Conservation (phyloP, 345 rosid genomes). For the Erucastrum elatum region DNA sequence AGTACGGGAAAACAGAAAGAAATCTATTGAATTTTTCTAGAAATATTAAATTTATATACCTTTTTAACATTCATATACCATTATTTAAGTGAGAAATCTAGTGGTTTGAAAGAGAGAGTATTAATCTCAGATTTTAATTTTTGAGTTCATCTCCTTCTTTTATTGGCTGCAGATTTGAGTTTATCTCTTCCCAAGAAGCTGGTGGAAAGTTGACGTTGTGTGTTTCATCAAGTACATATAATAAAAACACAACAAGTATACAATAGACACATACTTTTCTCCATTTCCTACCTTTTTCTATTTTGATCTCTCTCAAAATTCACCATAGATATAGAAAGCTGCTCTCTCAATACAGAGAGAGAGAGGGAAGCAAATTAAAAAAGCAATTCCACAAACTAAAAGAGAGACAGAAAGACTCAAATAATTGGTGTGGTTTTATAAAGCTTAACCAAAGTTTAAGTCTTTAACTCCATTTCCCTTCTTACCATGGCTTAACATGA, state of each 20-base stretch:
- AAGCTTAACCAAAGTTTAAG: background rate
- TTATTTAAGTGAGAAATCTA: background rate
- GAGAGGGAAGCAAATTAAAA: background rate
- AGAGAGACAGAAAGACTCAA: background rate
- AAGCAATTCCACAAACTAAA: slow-evolving; percentile 35
- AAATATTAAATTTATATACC: background rate
- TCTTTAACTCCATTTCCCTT: background rate
- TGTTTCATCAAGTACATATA: slow-evolving; percentile 8
- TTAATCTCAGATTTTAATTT: background rate
- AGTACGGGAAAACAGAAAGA: background rate
- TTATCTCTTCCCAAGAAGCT: slow-evolving; percentile 1
- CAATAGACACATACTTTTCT: slow-evolving; percentile 20
- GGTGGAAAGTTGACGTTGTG: slow-evolving; percentile 25
- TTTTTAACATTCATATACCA: background rate
- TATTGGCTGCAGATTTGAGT: background rate
- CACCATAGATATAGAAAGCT: background rate
- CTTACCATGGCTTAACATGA: slow-evolving; percentile 25
- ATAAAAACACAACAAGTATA: background rate
- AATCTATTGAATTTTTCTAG: background rate
- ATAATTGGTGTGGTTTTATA: background rate
- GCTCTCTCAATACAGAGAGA: background rate
- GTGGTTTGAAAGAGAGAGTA: background rate
- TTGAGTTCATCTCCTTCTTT: background rate
- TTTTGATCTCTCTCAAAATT: slow-evolving; percentile 5
- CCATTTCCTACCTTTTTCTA: background rate